Evolutionary conservation across 2,329 filamentous ascomycete species (phyloP), one percentile per base, ranked within the genome.

Genomic region (Fusarium nisikadoi): DNA sequence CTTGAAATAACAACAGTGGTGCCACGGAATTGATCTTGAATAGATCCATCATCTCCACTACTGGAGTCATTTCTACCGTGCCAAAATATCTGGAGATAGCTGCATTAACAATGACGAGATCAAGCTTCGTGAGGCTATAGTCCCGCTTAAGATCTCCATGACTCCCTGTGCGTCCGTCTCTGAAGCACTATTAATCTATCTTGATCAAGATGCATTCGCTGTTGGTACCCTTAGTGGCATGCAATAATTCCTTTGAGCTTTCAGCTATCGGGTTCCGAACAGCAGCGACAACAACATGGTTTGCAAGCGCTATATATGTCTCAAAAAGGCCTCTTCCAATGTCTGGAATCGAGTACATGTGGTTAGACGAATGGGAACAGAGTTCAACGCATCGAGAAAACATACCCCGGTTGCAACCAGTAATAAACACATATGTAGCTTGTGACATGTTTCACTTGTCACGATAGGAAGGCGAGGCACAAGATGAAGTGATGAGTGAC

Each of bases 381-480:
- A 20, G 20, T 5, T 27, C 5, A 11, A 2, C 23, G 19, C 6
- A 2, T 16, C 6, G 19, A n/a, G 43, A n/a, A 25, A 46, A 46
- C 9, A n/a, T 46, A n/a, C 43, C 27, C 3, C 43, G 25, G 19
- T 29, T 46, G 13, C 19, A 46, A 8, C 43, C 43, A 16, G 43
- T 46, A 6, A 46, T 16, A 46, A 46, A 19, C 19, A 46, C 43
- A 29, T n/a, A 16, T 29, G 4, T 29, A 27, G 5, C 12, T 20
- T 29, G 25, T 16, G 43, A 2, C 19, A 46, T 27, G 6, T 0
- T 20, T 20, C 3, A 11, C 43, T 20, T 45, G 7, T 45, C 5
- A 5, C 19, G 8, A 20, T 14, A 10, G 8, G 17, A 10, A 5
- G 8, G 12, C 0, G 6, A 10, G 25, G 19, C 9, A 45, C 3